Percentiles rank a stretch among this genome's conserved stretches.
Conservation (phyloP, 1,139 yeast genomes). For the Taphrina deformans region DNA sequence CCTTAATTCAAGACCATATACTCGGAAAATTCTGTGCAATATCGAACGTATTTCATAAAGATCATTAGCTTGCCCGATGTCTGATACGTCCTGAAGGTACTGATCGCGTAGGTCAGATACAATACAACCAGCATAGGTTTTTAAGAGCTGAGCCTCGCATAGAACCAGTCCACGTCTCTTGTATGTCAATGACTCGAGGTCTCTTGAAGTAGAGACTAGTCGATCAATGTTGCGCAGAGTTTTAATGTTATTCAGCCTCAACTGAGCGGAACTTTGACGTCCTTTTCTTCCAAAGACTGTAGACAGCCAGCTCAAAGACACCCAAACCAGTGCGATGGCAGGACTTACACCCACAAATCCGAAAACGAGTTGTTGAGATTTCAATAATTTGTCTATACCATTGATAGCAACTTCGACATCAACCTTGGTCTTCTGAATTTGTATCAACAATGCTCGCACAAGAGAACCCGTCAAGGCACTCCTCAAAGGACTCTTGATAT, state of each 20-base stretch:
- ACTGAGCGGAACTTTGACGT: constrained; percentile 45
- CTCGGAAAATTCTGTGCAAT: constrained; percentile 40
- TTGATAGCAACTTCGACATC: constrained; percentile 88
- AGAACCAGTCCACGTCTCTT: constrained; percentile 41
- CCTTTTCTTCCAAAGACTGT: constrained; percentile 41
- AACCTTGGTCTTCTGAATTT: constrained; percentile 90
- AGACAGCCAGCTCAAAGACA: constrained; percentile 44
- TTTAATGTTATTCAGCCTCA: constrained; percentile 50
- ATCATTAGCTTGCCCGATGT: constrained; percentile 38
- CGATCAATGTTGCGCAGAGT: constrained; percentile 62
- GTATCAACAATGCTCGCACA: constrained; percentile 75
- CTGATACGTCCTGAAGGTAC: constrained; percentile 40
- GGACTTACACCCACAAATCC: constrained; percentile 90
- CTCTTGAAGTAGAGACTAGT: constrained; percentile 47
- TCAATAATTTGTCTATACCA: constrained; percentile 85
- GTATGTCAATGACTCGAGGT: constrained; percentile 39
- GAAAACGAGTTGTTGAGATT: constrained; percentile 88
- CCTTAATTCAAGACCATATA: constrained; percentile 32
- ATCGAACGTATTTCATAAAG: constrained; percentile 38
- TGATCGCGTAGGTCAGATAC: constrained; percentile 38
- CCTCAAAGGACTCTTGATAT: constrained; percentile 67
- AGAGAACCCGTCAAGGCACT: constrained; percentile 67
- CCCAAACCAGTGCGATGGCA: constrained; percentile 60
- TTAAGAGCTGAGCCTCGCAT: constrained; percentile 41
- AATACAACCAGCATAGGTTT: constrained; percentile 34